Evolutionary conservation across 768 basidiomycete genomes (phyloP), one percentile per base, ranked within the genome.

Genomic region (Megacollybia marginata): DNA sequence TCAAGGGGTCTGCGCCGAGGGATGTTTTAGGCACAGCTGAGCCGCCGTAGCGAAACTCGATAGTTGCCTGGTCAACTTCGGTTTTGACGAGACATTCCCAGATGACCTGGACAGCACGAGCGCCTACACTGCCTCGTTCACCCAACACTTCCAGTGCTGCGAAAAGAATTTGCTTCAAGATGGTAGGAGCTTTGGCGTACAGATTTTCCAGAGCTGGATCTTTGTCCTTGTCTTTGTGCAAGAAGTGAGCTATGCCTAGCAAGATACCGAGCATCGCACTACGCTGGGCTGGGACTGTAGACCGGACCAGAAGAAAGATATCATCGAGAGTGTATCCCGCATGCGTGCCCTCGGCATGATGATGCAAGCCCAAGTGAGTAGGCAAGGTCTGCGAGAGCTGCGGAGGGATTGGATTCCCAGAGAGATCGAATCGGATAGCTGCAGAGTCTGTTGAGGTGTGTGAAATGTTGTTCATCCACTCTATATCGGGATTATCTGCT

Each of bases 301-400:
- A 92, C 35, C 89, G 71, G 4, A 83, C 80, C 9, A 94, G 73
- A 36, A 88, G 67, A 42, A 94, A 83, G 4, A 95, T 72, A 52
- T 95, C 93, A 42, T 90, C 83, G 1, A 95, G 69, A 0, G 90
- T 93, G 65, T 96, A 96, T 0, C 92, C 93, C 0, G 93, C 93
- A 50, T 75, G 80, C 32, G 71, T 66, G 1, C 84, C 78, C 49
- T 89, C 83, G 0, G 92, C 85, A 60, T 95, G 93, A 60, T 96
- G 93, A 64, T 97, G 92, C 3, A 95, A 71, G 4, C 93, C 93
- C 6, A 92, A 75, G 66, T 92, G 84, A 0, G 88, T 85, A 2
- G 92, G 92, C 2, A 95, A 71, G 1, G 70, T 72, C 0, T 72
- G 62, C 2, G 80, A 77, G 2, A 82, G 57, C 2, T 71, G 59